Conservation (phyloP, 2,329 filamentous ascomycete species). For the Whalleya microplaca region DNA sequence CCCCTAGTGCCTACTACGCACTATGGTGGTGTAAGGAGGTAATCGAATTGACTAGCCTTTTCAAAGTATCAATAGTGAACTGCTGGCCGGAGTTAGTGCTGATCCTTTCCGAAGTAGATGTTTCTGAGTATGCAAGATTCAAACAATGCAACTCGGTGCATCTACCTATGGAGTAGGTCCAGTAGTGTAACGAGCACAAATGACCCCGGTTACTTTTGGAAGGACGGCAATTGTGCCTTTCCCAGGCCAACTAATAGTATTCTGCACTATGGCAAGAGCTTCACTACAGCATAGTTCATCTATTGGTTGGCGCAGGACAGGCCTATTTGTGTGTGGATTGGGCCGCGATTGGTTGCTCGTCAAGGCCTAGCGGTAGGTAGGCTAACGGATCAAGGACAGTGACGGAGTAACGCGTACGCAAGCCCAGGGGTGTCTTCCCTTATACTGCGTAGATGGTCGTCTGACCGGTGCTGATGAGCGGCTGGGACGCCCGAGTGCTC, state of each 20-base stretch:
- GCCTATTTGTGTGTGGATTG: constrained; percentile 1
- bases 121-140: constrained; percentile 10
- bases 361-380: neutral
- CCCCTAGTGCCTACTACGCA: too few species aligned
- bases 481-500: neutral
- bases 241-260: constrained; percentile 9
- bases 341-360: constrained; percentile 2
- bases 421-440: neutral
- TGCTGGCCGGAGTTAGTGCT: constrained; percentile 16
- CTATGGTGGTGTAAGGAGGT: neutral
- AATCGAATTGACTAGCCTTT: constrained; percentile 13
- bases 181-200: constrained; percentile 6
- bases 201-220: constrained; percentile 5
- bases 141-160: neutral
- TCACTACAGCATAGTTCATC: constrained; percentile 9
- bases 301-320: constrained; percentile 13
- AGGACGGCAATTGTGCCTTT: constrained; percentile 13
- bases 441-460: neutral
- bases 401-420: neutral
- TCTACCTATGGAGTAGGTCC: neutral
- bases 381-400: neutral
- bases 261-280: constrained; percentile 11
- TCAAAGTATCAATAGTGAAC: constrained; percentile 18
- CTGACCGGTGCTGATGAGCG: constrained; percentile 1
- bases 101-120: constrained; percentile 15